A percentile compares a stretch with the other conserved stretches of the same genome.
Conservation (phyloP, 1,284 basidiomycete species). For the Boletus calvinii region DNA sequence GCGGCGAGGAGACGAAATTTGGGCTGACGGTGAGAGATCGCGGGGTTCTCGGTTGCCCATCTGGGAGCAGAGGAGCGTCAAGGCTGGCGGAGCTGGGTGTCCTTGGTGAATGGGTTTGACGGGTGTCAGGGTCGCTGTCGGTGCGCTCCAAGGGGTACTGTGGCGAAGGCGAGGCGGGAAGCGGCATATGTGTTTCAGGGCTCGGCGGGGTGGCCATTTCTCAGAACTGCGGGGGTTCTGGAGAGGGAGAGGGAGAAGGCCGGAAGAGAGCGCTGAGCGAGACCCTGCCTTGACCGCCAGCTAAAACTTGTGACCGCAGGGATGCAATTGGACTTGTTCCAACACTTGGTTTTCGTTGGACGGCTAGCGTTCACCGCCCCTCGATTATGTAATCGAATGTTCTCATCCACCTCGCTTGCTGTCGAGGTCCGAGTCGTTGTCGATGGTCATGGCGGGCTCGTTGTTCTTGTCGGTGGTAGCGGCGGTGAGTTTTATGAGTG, state of each 20-base stretch:
- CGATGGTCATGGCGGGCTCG: neutral
- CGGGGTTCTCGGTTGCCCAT: constrained; percentile 21
- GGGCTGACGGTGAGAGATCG: constrained; percentile 34
- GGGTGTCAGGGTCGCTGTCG: constrained; percentile 15
- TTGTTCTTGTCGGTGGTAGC: neutral
- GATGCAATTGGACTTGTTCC: too few species aligned
- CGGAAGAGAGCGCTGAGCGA: neutral
- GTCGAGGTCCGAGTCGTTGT: neutral
- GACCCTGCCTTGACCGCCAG: constrained; percentile 1
- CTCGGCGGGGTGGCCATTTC: constrained; percentile 7
- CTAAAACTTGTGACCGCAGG: constrained; percentile 5
- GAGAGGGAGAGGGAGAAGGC: neutral
- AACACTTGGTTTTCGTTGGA: neutral
- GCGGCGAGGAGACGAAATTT: constrained; percentile 46
- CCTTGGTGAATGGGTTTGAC: constrained; percentile 10
- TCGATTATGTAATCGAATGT: constrained; percentile 12
- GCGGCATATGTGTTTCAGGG: neutral
- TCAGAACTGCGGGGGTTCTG: constrained; percentile 6
- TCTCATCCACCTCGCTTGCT: neutral
- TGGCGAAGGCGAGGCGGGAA: neutral
- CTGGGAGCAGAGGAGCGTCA: constrained; percentile 19
- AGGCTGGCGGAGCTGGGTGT: constrained; percentile 24
- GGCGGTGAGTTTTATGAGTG: neutral
- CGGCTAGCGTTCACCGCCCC: constrained; percentile 1
- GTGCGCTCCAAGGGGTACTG: constrained; percentile 4